phyloP scores from a whole-genome alignment of 208 protist genomes.

The Acanthamoeba lugdunensis region DNA sequence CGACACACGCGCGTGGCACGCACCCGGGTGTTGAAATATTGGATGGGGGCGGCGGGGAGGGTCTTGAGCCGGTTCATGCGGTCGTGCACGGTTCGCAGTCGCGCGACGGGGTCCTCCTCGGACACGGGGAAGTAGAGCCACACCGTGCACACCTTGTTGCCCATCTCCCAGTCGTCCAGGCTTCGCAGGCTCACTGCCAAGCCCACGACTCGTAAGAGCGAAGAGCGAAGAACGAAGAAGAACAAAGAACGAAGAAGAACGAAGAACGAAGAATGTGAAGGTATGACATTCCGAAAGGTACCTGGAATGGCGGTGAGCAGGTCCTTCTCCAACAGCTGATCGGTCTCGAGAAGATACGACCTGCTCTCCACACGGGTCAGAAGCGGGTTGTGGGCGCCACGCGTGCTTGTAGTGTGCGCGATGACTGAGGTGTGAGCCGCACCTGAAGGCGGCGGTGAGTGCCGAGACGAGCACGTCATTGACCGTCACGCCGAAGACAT shows the following conservation, averaged over 20 bases:
- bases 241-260: too few species aligned
- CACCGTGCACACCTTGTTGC: slow-evolving; percentile 39
- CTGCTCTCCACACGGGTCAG: background rate
- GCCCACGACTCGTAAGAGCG: too few species aligned
- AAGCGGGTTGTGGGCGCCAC: background rate
- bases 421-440: background rate
- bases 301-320: background rate
- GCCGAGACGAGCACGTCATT: slow-evolving; percentile 33
- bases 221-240: too few species aligned
- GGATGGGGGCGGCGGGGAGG: background rate
- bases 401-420: background rate
- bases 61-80: slow-evolving; percentile 1
- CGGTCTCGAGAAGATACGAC: background rate
- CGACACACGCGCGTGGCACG: background rate
- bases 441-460: slow-evolving; percentile 28
- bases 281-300: background rate
- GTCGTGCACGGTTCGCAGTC: background rate
- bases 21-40: background rate
- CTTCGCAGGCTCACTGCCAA: background rate
- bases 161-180: slow-evolving; percentile 42
- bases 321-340: background rate
- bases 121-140: slow-evolving; percentile 51
- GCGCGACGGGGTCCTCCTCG: background rate
- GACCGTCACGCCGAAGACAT: background rate
- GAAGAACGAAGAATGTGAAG: too few species aligned